Percentiles rank a stretch among this genome's conserved stretches.
These are phyloP conservation scores for Silene coronaria DNA, from an alignment of 179 eudicot genomes.

Conservation along the genomic window DNA sequence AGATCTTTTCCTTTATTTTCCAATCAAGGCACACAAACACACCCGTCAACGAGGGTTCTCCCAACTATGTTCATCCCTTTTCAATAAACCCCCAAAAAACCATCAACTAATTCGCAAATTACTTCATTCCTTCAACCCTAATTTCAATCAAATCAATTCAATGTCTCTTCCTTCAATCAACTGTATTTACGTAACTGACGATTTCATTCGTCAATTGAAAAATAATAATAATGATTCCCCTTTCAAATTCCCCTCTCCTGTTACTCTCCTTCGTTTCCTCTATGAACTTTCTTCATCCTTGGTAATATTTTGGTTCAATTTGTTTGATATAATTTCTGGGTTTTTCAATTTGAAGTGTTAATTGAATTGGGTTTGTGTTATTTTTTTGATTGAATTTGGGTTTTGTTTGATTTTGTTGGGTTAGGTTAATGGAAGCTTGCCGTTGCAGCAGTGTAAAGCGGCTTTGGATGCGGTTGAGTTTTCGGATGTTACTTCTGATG, in stretches of 20 bases:
- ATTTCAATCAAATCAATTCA: background rate
- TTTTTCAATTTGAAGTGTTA: background rate
- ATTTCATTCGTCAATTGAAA: constrained; percentile 56
- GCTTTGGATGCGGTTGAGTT: constrained; percentile 79
- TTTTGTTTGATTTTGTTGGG: constrained; percentile 15
- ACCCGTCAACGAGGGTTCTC: background rate
- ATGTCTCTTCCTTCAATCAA: constrained; percentile 72
- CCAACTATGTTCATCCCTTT: background rate
- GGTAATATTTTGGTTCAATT: constrained; percentile 30
- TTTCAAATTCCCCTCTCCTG: constrained; percentile 49
- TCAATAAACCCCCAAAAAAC: constrained; percentile 2
- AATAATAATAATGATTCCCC: constrained; percentile 52
- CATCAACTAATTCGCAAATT: background rate
- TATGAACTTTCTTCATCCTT: constrained; percentile 69
- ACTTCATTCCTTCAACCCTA: background rate
- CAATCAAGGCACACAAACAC: background rate
- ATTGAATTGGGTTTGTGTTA: background rate
- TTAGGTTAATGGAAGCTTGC: constrained; percentile 75
- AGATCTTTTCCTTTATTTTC: too few relatives aligned
- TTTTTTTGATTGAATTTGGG: background rate
- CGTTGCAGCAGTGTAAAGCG: constrained; percentile 77
- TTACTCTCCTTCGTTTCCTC: constrained; percentile 61
- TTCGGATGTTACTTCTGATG: constrained; percentile 42
- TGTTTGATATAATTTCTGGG: background rate
- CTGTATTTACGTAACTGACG: constrained; percentile 54